phyloP scores from a whole-genome alignment of 192 early-diverging fungal genomes.

The Backusella westeae region DNA sequence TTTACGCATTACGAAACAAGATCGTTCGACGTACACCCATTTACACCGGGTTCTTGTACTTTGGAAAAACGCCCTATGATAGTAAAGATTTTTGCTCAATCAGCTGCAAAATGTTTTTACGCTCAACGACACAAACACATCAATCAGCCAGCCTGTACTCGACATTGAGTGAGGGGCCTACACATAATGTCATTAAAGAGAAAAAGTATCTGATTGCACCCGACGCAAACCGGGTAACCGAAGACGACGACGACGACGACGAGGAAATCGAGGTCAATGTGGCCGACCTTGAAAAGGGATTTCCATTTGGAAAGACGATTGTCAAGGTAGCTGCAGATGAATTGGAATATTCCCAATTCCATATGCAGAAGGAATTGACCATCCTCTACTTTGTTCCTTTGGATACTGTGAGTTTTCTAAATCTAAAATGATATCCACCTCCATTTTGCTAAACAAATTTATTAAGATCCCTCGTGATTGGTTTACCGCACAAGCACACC shows the following conservation, averaged over 20 bases:
- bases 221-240: neutral
- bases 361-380: neutral
- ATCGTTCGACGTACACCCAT: neutral
- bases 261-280: neutral
- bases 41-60: neutral
- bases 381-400: neutral
- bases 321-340: neutral
- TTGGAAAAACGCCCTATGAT: neutral
- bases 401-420: neutral
- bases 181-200: neutral
- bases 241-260: neutral
- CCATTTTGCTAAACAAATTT: too few relatives aligned
- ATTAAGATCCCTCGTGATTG: neutral
- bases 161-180: neutral
- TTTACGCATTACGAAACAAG: neutral
- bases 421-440: too few relatives aligned
- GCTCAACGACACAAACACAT: neutral
- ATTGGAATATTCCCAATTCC: neutral
- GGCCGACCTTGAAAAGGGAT: neutral
- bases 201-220: neutral
- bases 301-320: neutral
- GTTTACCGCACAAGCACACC: neutral
- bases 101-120: neutral
- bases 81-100: neutral
- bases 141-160: neutral